Conservation (phyloP, 345 rosid species). For the Citrus hindsii region DNA sequence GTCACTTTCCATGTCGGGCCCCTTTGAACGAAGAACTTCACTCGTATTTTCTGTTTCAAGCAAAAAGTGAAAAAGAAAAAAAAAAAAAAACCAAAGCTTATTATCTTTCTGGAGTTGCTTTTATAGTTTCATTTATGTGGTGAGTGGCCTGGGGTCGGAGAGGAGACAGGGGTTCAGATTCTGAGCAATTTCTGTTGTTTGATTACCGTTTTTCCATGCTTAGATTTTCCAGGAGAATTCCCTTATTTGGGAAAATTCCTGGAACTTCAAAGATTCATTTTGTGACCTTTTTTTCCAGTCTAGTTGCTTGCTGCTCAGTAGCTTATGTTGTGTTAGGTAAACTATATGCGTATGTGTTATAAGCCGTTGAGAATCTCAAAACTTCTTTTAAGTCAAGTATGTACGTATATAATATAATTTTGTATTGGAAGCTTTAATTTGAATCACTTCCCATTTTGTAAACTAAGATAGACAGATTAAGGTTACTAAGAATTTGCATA, state of each 20-base stretch:
- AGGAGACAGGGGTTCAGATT: neutral
- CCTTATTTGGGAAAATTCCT: conserved; percentile 2
- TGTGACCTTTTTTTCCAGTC: no score
- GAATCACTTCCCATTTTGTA: no score
- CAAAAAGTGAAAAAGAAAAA: neutral
- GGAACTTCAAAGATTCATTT: neutral
- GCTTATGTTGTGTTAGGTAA: neutral
- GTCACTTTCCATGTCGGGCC: conserved; percentile 7
- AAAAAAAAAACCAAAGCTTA: neutral
- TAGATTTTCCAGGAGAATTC: conserved; percentile 12
- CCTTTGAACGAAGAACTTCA: neutral
- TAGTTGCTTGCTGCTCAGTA: no score
- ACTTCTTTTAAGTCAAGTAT: no score
- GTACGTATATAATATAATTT: no score
- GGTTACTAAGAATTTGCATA: no score
- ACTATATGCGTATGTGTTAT: neutral
- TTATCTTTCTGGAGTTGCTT: no score
- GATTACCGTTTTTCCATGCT: neutral
- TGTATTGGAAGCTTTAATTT: no score
- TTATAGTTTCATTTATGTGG: neutral
- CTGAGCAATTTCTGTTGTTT: neutral
- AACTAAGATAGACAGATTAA: no score
- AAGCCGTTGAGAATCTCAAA: no score
- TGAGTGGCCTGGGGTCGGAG: neutral
- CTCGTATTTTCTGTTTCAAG: no score